These are phyloP conservation scores for Ottelia alismoides DNA, from an alignment of 106 monocot genomes.

Conservation along the genomic window DNA sequence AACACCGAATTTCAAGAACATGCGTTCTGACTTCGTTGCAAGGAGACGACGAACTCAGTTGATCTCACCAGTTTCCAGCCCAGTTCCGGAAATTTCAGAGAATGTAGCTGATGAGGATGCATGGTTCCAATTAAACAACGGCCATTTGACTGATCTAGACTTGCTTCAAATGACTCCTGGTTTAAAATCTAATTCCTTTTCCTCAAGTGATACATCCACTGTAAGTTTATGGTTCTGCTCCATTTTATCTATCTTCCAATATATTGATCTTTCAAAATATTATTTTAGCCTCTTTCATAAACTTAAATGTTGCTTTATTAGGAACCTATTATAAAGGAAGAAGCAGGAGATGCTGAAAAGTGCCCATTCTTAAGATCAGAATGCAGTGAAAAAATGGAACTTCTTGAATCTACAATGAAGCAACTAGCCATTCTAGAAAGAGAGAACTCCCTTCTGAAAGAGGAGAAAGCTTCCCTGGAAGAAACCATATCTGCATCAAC, in stretches of 20 bases:
- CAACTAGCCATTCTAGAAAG: conserved; percentile 28
- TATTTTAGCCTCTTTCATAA: no score
- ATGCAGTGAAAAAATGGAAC: conserved; percentile 12
- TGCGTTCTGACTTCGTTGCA: conserved; percentile 13
- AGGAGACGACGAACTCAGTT: conserved; percentile 13
- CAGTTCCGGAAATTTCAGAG: conserved; percentile 7
- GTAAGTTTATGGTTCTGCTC: conserved; percentile 17
- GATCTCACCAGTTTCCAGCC: conserved; percentile 4
- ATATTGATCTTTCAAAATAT: no score
- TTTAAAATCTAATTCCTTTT: not conserved
- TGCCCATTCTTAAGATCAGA: conserved; percentile 19
- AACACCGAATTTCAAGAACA: conserved; percentile 5
- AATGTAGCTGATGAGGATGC: conserved; percentile 13
- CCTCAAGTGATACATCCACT: not conserved
- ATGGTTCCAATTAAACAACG: conserved; percentile 21
- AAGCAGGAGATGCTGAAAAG: conserved; percentile 4
- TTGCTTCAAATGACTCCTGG: conserved; percentile 19
- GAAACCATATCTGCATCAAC: conserved; percentile 32
- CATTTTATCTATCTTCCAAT: no score
- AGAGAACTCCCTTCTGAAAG: conserved; percentile 34
- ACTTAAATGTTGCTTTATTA: no score
- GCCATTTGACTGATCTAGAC: conserved; percentile 10
- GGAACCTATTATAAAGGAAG: conserved; percentile 10
- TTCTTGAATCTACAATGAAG: conserved; percentile 27
- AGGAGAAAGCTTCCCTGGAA: conserved; percentile 41